Base-by-base conservation (phyloP, 2,329 filamentous ascomycete species). In the Corniculantispora saksenae region DNA sequence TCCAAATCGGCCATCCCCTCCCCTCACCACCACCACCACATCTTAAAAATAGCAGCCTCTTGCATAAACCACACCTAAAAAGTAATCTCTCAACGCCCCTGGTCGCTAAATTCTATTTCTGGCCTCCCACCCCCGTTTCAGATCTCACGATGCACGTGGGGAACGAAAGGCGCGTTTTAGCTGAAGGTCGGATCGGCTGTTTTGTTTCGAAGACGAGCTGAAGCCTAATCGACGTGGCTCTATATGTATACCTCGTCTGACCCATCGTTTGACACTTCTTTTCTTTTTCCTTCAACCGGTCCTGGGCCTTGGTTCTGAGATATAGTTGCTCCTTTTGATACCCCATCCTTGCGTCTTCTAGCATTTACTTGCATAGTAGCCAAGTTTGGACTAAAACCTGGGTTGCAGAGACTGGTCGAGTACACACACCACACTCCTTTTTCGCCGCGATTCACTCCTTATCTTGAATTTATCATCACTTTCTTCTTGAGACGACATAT, bases 301-400 rank as follows among this genome's bases (percentile, higher is more conserved):
- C 43, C 48, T 40, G 45, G 40, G 32, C 61, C 53, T 62, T 61
- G 51, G 60, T 55, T 23, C 23, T 10, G 35, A 48, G 35, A 27
- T n/a, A n/a, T 27, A 10, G 2, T 23, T 21, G 23, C 8, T 61
- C 25, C 25, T 35, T n/a, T 47, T n/a, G 12, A 40, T 51, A 29
- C 35, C 23, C n/a, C 23, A 27, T 38, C 38, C 47, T 54, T 61
- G 58, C 15, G 60, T 55, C 53, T 48, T n/a, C 61, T 63, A 29
- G 68, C 65, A 64, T 67, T 66, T 56, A 58, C 61, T 64, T 53
- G 35, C 40, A 48, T 59, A 56, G 60, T 50, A 29, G 50, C 40
- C 51, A n/a, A 32, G 40, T 25, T 1, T 25, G 23, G n/a, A 29
- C 13, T 23, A 29, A 47, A 15, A 8, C 29, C 32, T 13, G n/a